These are phyloP conservation scores for Zygnema circumcarinatum DNA, from an alignment of 139 green algal genomes.

Conservation along the genomic window DNA sequence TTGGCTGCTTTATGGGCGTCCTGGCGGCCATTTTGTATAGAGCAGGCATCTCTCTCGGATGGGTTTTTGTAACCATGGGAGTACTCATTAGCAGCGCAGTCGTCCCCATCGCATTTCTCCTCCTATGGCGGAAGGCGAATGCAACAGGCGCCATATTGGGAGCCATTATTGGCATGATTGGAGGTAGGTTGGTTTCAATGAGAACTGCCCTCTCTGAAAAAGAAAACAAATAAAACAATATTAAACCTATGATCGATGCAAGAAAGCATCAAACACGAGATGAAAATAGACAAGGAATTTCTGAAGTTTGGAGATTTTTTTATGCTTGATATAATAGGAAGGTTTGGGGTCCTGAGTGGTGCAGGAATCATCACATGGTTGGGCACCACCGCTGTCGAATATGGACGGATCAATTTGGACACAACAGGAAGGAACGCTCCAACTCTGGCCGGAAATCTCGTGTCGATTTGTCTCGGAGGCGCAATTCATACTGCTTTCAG, in stretches of 20 bases:
- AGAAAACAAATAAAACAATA: no score
- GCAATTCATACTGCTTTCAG: slow-evolving; percentile 19
- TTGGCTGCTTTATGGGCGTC: slow-evolving; percentile 77
- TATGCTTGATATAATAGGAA: no score
- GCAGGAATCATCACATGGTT: slow-evolving; percentile 44
- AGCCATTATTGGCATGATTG: background rate
- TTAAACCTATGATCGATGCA: no score
- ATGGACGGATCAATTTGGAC: slow-evolving; percentile 24
- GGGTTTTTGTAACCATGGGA: slow-evolving; percentile 81
- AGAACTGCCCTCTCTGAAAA: no score
- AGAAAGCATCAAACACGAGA: no score
- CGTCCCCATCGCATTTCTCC: slow-evolving; percentile 74
- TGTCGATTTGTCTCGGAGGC: slow-evolving; percentile 42
- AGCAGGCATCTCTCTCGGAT: slow-evolving; percentile 69
- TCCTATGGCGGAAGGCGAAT: slow-evolving; percentile 80
- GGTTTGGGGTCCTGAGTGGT: no score
- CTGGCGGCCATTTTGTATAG: slow-evolving; percentile 83
- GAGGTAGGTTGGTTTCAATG: no score
- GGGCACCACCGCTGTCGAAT: slow-evolving; percentile 20
- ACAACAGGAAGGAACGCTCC: slow-evolving; percentile 44
- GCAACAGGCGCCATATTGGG: slow-evolving; percentile 22
- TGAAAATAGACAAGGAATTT: no score
- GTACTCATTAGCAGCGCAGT: slow-evolving; percentile 89
- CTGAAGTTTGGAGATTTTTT: no score
- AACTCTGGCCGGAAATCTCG: slow-evolving; percentile 53